Conservation (phyloP, 805 yeast genomes). For the Pichia paraexigua region DNA sequence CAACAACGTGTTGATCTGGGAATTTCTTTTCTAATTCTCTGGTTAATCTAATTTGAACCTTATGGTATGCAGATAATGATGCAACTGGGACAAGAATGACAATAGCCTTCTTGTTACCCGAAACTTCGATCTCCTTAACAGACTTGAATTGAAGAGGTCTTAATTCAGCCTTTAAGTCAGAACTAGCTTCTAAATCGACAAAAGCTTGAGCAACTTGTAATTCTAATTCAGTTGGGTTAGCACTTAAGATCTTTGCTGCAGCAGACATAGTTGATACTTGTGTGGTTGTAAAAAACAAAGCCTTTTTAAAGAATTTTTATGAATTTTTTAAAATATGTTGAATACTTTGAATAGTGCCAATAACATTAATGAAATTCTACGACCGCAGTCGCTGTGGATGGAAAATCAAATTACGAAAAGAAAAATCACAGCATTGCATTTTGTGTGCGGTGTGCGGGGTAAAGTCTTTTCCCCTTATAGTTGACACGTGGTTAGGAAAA, state of each 20-base stretch:
- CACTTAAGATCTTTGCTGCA: constrained; percentile 88
- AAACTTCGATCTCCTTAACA: constrained; percentile 94
- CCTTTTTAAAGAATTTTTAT: not conserved
- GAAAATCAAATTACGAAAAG: not conserved
- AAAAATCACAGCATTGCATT: not conserved
- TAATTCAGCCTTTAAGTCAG: constrained; percentile 95
- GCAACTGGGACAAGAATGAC: constrained; percentile 98
- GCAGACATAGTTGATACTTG: constrained; percentile 69
- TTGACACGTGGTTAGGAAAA: not conserved
- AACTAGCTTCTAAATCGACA: constrained; percentile 86
- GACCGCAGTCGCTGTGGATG: not conserved
- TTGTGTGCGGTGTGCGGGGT: not conserved
- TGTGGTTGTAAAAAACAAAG: not conserved
- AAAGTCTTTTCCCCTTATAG: not conserved
- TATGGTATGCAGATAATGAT: constrained; percentile 86
- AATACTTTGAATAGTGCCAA: not conserved
- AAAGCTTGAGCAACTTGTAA: constrained; percentile 99
- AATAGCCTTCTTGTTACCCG: constrained; percentile 98
- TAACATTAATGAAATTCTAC: not conserved
- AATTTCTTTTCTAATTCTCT: constrained; percentile 99
- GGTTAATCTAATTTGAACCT: constrained; percentile 94
- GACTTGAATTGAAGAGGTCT: constrained; percentile 98
- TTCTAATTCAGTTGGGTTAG: constrained; percentile 97
- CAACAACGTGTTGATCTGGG: constrained; percentile 99
- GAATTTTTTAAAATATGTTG: not conserved